These are phyloP conservation scores for Alternaria novae-zelandiae DNA, from an alignment of 2,329 filamentous ascomycete genomes.

Conservation along the genomic window DNA sequence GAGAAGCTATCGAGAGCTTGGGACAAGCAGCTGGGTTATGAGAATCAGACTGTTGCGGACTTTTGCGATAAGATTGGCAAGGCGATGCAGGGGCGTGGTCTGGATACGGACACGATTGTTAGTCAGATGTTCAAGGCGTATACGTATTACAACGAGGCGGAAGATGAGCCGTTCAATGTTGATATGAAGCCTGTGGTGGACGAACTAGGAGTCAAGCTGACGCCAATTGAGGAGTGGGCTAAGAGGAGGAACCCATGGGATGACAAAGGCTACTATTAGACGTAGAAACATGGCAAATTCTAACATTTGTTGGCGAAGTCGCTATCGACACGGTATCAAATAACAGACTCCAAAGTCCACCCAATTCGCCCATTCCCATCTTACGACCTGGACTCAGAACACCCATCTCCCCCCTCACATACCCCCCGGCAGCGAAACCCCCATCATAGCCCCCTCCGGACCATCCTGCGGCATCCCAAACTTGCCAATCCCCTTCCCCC, in stretches of 20 bases:
- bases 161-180: slow-evolving; percentile 48
- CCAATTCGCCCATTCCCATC: neutral
- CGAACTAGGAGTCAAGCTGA: slow-evolving; percentile 41
- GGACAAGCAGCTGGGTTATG: slow-evolving; percentile 38
- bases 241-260: slow-evolving; percentile 29
- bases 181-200: slow-evolving; percentile 46
- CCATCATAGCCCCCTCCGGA: neutral
- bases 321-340: neutral
- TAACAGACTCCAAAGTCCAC: neutral
- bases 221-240: slow-evolving; percentile 48
- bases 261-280: slow-evolving; percentile 22
- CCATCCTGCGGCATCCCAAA: slow-evolving; percentile 7
- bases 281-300: neutral
- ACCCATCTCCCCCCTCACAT: neutral
- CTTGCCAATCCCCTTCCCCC: slow-evolving; percentile 17
- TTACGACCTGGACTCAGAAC: neutral
- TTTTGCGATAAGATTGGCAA: slow-evolving; percentile 37
- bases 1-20: slow-evolving; percentile 44
- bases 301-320: neutral
- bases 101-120: slow-evolving; percentile 47
- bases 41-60: slow-evolving; percentile 41
- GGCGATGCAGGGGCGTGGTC: slow-evolving; percentile 44
- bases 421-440: too few species aligned
- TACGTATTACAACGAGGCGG: slow-evolving; percentile 50
- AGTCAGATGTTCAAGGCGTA: slow-evolving; percentile 52